A percentile compares a stretch with the other conserved stretches of the same genome.
Conservation (phyloP, 345 rosid genomes). For the Jatropha curcas region DNA sequence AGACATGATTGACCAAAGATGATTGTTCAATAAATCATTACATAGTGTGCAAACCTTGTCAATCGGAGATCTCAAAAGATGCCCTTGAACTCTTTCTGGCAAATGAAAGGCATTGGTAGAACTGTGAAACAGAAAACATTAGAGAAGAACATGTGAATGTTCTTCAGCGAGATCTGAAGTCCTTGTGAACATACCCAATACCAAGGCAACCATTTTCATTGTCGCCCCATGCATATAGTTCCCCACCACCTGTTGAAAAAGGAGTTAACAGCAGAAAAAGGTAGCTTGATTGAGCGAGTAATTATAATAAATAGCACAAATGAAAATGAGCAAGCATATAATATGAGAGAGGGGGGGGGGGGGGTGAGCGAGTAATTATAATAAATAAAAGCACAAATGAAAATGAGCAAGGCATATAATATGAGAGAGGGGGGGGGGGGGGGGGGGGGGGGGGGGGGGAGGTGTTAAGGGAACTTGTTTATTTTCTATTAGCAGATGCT, state of each 20-base stretch:
- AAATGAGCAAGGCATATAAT: too few relatives aligned
- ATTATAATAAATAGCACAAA: neutral
- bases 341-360: too few relatives aligned
- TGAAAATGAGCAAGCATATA: too few relatives aligned
- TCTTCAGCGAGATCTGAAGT: slow-evolving; percentile 14
- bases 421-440: too few relatives aligned
- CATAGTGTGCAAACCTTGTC: slow-evolving; percentile 44
- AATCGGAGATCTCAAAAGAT: slow-evolving; percentile 58
- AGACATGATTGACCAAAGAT: neutral
- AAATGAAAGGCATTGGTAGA: slow-evolving; percentile 54
- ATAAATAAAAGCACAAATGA: too few relatives aligned
- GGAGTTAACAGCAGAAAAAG: slow-evolving; percentile 1
- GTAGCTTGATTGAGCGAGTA: neutral
- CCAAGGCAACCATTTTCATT: slow-evolving; percentile 98
- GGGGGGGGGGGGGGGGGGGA: too few relatives aligned
- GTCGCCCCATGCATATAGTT: slow-evolving; percentile 83
- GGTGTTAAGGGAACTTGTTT: too few relatives aligned
- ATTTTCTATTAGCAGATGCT: too few relatives aligned
- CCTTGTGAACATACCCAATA: slow-evolving; percentile 50
- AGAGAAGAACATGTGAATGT: slow-evolving; percentile 9
- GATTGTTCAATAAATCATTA: slow-evolving; percentile 8
- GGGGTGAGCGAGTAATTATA: too few relatives aligned
- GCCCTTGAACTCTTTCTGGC: slow-evolving; percentile 82
- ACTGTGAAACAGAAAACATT: slow-evolving; percentile 36
- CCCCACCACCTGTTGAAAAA: slow-evolving; percentile 63